Percentiles rank a stretch among this genome's conserved stretches.
Evolutionary conservation across 1,284 basidiomycete genomes (phyloP).

Genomic region (Singerocomus inundabilis): DNA sequence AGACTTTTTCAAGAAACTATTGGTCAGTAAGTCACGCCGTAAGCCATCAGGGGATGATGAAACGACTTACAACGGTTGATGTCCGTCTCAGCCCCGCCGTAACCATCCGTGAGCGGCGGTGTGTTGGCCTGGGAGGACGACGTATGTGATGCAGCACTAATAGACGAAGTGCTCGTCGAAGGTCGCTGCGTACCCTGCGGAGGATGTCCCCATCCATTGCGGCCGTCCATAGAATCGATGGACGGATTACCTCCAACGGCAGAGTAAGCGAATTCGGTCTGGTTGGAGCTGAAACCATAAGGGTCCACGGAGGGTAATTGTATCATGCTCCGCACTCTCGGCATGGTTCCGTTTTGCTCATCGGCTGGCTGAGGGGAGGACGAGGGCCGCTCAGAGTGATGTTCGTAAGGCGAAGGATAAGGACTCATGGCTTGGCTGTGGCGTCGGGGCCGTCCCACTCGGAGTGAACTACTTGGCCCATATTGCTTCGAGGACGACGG

Average conservation of each 20-base stretch:
- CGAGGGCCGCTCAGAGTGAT: constrained; percentile 63
- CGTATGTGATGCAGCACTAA: constrained; percentile 66
- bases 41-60: constrained; percentile 22
- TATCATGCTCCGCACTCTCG: constrained; percentile 76
- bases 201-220: constrained; percentile 44
- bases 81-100: constrained; percentile 59
- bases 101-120: constrained; percentile 65
- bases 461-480: constrained; percentile 49
- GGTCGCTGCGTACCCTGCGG: constrained; percentile 47
- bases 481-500: constrained; percentile 59
- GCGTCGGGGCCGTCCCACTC: constrained; percentile 65
- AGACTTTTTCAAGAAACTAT: constrained; percentile 47
- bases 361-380: constrained; percentile 69
- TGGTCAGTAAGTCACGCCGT: constrained; percentile 34
- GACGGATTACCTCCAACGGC: constrained; percentile 49
- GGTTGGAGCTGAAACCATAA: constrained; percentile 60
- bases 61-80: constrained; percentile 74
- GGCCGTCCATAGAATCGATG: constrained; percentile 48
- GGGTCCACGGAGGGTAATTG: constrained; percentile 67
- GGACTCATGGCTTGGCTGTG: constrained; percentile 83
- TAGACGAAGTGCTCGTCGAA: constrained; percentile 70
- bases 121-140: constrained; percentile 78
- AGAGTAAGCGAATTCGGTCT: constrained; percentile 77
- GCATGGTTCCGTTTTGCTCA: constrained; percentile 51
- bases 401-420: constrained; percentile 76